Conservation (phyloP, 2,329 filamentous ascomycete genomes). For the Nemania diffusa region DNA sequence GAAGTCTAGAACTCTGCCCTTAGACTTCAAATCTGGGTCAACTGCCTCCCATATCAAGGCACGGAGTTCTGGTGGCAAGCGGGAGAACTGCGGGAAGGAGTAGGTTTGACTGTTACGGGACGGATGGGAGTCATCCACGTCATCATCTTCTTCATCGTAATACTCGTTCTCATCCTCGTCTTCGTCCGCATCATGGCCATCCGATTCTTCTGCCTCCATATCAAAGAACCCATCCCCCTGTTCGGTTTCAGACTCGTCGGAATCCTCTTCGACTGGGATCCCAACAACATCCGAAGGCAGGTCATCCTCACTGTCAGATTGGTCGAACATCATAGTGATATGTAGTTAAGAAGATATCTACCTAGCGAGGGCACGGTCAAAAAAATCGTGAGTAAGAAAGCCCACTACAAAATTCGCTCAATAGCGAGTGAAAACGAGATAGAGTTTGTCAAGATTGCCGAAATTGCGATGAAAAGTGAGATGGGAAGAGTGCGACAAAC, state of each 20-base stretch:
- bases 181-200: slow-evolving; percentile 36
- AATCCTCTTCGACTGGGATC: slow-evolving; percentile 25
- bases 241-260: slow-evolving; percentile 38
- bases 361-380: background rate
- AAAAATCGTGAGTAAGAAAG: background rate
- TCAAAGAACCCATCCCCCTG: slow-evolving; percentile 44
- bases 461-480: slow-evolving; percentile 16
- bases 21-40: slow-evolving; percentile 47
- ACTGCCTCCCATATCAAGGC: slow-evolving; percentile 50
- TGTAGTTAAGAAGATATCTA: background rate
- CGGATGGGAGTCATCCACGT: background rate
- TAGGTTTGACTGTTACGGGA: background rate
- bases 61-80: slow-evolving; percentile 51
- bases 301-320: slow-evolving; percentile 39
- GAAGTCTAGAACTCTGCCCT: slow-evolving; percentile 44
- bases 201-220: slow-evolving; percentile 47
- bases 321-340: slow-evolving; percentile 41
- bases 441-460: background rate
- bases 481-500: slow-evolving; percentile 16
- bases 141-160: slow-evolving; percentile 12
- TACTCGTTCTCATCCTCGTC: slow-evolving; percentile 18
- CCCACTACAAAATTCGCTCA: background rate
- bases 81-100: slow-evolving; percentile 51
- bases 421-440: background rate
- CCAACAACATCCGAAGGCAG: slow-evolving; percentile 25